Percentiles rank a stretch among this genome's conserved stretches.
phyloP scores from a whole-genome alignment of 441 rosid species.

The Mallotus repandus region DNA sequence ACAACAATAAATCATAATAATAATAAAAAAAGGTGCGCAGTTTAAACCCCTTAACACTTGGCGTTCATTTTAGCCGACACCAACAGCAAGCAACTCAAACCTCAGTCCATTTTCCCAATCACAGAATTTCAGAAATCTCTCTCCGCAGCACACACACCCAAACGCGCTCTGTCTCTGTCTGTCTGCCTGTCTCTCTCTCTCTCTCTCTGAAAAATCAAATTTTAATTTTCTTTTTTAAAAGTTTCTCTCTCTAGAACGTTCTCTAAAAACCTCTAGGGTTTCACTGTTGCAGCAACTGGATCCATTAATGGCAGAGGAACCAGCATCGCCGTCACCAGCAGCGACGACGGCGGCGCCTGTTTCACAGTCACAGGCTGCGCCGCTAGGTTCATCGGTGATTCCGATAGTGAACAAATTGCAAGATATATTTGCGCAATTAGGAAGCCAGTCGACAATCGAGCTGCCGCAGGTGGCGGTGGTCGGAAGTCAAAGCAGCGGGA shows the following conservation, averaged over 20 bases:
- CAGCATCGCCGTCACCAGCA: slow-evolving; percentile 25
- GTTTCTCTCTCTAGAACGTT: not conserved
- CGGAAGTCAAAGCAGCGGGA: slow-evolving; percentile 80
- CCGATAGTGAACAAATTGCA: slow-evolving; percentile 94
- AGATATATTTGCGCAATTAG: slow-evolving; percentile 91
- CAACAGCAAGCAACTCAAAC: not conserved
- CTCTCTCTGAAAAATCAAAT: not conserved
- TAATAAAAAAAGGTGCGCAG: slow-evolving; percentile 20
- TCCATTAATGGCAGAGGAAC: slow-evolving; percentile 49
- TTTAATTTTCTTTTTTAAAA: not conserved
- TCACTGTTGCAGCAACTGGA: slow-evolving; percentile 5
- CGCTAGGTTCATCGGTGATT: slow-evolving; percentile 76
- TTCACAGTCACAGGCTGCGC: slow-evolving; percentile 36
- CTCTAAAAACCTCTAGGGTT: slow-evolving; percentile 29
- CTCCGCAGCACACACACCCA: not conserved
- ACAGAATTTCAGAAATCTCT: not conserved
- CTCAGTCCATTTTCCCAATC: not conserved
- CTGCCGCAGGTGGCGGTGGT: slow-evolving; percentile 83
- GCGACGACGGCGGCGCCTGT: slow-evolving; percentile 19
- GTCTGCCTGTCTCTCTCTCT: no score
- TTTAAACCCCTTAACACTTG: slow-evolving; percentile 9
- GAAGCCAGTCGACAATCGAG: slow-evolving; percentile 68
- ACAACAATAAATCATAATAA: not conserved
- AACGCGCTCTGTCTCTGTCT: not conserved
- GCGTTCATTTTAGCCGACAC: slow-evolving; percentile 20